Evolutionary conservation across 2,329 filamentous ascomycete genomes (phyloP).

Genomic region (Harringtonia aguacate): DNA sequence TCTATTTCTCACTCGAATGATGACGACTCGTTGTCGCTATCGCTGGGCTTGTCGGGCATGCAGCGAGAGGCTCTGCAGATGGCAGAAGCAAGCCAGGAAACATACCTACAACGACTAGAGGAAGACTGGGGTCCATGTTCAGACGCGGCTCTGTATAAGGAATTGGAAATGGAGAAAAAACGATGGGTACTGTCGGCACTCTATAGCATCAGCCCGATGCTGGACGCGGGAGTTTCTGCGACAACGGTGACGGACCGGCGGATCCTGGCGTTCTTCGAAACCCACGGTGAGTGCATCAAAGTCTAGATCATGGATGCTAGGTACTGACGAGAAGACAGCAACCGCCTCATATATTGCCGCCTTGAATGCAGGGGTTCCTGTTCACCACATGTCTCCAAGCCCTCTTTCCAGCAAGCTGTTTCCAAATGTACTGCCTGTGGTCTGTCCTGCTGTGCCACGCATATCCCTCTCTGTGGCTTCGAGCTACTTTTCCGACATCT

Average conservation of each 20-base stretch:
- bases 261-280: conserved; percentile 40
- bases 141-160: conserved; percentile 38
- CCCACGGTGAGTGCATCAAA: conserved; percentile 26
- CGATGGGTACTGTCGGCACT: conserved; percentile 29
- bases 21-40: conserved; percentile 12
- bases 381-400: conserved; percentile 35
- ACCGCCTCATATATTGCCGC: conserved; percentile 39
- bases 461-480: conserved; percentile 26
- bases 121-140: conserved; percentile 38
- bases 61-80: conserved; percentile 45
- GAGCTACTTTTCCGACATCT: conserved; percentile 35
- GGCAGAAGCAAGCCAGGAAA: conserved; percentile 40
- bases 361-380: conserved; percentile 24
- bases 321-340: conserved; percentile 21
- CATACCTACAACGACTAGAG: conserved; percentile 42
- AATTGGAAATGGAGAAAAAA: conserved; percentile 32
- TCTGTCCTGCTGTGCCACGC: conserved; percentile 25
- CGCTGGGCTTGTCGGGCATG: conserved; percentile 26
- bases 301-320: too few species aligned
- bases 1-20: background rate
- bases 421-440: conserved; percentile 28
- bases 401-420: conserved; percentile 27
- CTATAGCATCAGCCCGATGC: conserved; percentile 30
- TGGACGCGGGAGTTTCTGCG: conserved; percentile 8
- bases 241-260: conserved; percentile 14